A percentile compares a stretch with the other conserved stretches of the same genome.
phyloP scores from a whole-genome alignment of 148 eudicot genomes.

The Spergularia bocconei region DNA sequence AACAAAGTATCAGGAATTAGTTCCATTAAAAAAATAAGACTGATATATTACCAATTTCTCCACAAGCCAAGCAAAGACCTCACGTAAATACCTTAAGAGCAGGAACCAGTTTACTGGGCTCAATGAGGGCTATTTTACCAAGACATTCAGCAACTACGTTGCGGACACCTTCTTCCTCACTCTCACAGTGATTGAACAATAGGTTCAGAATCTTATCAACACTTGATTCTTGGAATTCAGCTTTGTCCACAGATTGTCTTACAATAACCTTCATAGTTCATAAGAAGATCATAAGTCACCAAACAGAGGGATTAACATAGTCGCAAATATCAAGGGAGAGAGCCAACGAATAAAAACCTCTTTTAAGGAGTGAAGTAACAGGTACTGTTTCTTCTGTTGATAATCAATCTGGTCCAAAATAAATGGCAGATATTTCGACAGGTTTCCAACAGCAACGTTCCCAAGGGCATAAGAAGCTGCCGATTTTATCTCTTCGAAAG shows the following conservation, averaged over 20 bases:
- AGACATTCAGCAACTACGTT: constrained; percentile 98
- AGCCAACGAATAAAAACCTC: constrained; percentile 50
- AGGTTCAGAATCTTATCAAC: constrained; percentile 91
- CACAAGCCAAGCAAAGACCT: not conserved
- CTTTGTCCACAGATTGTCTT: constrained; percentile 93
- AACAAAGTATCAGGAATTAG: constrained; percentile 11
- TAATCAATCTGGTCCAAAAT: constrained; percentile 95
- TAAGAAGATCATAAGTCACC: not conserved
- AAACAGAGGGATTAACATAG: not conserved
- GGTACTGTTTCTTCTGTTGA: constrained; percentile 96
- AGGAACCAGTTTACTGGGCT: constrained; percentile 89
- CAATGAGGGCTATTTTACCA: constrained; percentile 92
- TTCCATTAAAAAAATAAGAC: not conserved
- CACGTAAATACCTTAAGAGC: constrained; percentile 68
- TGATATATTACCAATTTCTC: not conserved
- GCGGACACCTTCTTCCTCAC: constrained; percentile 99
- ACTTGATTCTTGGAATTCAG: constrained; percentile 93
- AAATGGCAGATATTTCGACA: constrained; percentile 86
- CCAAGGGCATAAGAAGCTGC: constrained; percentile 96
- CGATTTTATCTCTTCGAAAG: constrained; percentile 95
- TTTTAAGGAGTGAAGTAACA: constrained; percentile 90
- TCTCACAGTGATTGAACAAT: constrained; percentile 92
- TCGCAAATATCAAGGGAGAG: not conserved
- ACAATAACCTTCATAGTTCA: constrained; percentile 81
- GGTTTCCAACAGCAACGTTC: constrained; percentile 92